Evolutionary conservation across 2,329 filamentous ascomycete genomes (phyloP), one percentile per base, ranked within the genome.

Genomic region (Ampelomyces quisqualis): DNA sequence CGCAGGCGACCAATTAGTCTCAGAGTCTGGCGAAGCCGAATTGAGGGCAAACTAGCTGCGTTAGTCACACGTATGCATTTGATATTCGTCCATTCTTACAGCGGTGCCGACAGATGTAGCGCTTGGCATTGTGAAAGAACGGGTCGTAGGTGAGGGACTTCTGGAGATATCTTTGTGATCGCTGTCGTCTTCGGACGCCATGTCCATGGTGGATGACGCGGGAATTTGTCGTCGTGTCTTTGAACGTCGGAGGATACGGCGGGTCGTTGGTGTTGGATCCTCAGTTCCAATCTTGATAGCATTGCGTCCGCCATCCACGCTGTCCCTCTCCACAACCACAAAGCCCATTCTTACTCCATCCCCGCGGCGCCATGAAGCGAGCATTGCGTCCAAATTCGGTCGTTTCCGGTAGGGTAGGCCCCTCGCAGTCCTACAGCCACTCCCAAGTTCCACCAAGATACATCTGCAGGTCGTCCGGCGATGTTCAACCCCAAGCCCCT

Each of bases 371-470:
- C 55, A 55, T 43, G 58, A 36, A 21, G 55, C 45, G 28, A 57
- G 58, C 65, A 68, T 68, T 42, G 57, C 55, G 40, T 54, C 50
- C 51, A 49, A 34, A 38, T 33, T 45, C 26, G 35, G 43, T 49
- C 38, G 55, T 41, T 39, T 57, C 40, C 53, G 47, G 51, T 55
- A 44, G 51, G 53, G 39, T 47, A 44, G 35, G 44, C 50, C 56
- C 55, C 59, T 57, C 49, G 66, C 63, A 67, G 53, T 58, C 58
- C 61, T 66, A 57, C 59, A 55, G 56, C 59, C 56, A 53, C 47
- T 60, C 43, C 49, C 53, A 46, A 40, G 49, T 38, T 51, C 49
- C 53, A 56, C 54, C 58, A 56, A 60, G 55, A 46, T 53, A 60
- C 65, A 68, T 68, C 62, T 64, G 61, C 58, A 57, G 45, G 38